Percentiles rank a stretch among this genome's conserved stretches.
Evolutionary conservation across 441 rosid genomes (phyloP).

Genomic region (Arabidopsis hybrid): DNA sequence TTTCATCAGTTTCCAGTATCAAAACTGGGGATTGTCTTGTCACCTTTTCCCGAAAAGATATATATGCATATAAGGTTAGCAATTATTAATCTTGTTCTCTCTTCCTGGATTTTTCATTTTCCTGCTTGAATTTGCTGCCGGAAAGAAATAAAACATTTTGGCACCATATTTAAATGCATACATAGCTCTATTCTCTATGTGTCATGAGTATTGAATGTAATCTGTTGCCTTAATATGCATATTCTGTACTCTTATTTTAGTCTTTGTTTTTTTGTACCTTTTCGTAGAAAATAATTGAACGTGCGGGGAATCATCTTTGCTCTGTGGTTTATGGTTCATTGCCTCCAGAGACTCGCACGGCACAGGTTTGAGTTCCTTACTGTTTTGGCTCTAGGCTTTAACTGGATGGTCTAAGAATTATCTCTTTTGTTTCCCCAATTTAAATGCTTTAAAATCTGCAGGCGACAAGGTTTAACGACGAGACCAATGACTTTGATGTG

Average conservation of each 20-base stretch:
- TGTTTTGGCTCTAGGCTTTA: conserved; percentile 21
- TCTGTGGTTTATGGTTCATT: conserved; percentile 96
- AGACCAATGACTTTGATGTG: conserved; percentile 84
- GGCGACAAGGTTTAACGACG: conserved; percentile 94
- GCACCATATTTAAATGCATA: conserved; percentile 11
- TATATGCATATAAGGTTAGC: conserved; percentile 77
- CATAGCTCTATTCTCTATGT: not conserved
- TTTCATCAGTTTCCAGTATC: conserved; percentile 69
- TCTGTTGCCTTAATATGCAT: conserved; percentile 22
- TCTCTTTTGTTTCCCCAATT: not conserved
- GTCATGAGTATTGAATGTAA: conserved; percentile 4
- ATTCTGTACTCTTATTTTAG: conserved; percentile 15
- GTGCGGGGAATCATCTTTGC: conserved; percentile 76
- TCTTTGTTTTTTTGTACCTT: conserved; percentile 29
- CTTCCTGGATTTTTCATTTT: conserved; percentile 7
- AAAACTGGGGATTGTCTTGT: conserved; percentile 85
- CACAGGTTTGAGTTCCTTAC: conserved; percentile 67
- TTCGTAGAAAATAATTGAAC: conserved; percentile 70
- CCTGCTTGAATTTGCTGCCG: conserved; percentile 21
- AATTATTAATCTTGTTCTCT: conserved; percentile 16
- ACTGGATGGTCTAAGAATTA: conserved; percentile 20
- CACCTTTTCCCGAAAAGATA: conserved; percentile 75
- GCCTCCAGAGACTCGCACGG: conserved; percentile 93
- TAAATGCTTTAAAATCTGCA: conserved; percentile 56
- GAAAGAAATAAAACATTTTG: conserved; percentile 1